These are phyloP conservation scores for Corymbia maculata DNA, from an alignment of 345 rosid genomes.

Conservation along the genomic window DNA sequence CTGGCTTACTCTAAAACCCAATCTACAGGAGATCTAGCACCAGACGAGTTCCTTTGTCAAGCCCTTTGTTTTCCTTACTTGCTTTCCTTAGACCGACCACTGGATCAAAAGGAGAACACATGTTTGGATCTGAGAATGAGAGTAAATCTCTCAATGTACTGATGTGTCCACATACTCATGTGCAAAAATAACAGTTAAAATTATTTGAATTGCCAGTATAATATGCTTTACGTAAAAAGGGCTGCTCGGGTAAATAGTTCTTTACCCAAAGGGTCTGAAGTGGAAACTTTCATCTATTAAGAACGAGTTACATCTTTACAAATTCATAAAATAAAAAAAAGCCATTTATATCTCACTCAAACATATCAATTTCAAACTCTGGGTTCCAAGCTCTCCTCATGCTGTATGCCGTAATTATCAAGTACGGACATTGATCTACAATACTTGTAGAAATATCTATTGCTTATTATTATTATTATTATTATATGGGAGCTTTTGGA, in stretches of 20 bases:
- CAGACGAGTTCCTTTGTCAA: background rate
- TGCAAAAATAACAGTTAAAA: background rate
- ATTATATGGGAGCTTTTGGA: background rate
- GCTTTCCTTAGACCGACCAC: background rate
- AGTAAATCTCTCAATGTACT: background rate
- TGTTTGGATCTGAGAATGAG: background rate
- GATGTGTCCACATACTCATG: background rate
- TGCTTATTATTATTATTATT: background rate
- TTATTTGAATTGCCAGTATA: background rate
- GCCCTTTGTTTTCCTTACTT: background rate
- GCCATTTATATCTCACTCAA: background rate
- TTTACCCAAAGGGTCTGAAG: background rate
- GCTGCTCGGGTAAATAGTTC: background rate
- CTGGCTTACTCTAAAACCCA: background rate
- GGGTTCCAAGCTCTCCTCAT: too few relatives aligned
- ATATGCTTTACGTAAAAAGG: background rate
- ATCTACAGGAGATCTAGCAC: background rate
- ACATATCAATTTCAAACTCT: background rate
- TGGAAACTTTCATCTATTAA: background rate
- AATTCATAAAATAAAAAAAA: background rate
- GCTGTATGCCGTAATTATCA: background rate
- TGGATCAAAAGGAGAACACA: background rate
- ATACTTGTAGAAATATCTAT: background rate
- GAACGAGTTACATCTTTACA: background rate
- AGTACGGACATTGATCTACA: background rate